phyloP scores from a whole-genome alignment of 2,329 filamentous ascomycete species.

The Aureobasidium sp. region DNA sequence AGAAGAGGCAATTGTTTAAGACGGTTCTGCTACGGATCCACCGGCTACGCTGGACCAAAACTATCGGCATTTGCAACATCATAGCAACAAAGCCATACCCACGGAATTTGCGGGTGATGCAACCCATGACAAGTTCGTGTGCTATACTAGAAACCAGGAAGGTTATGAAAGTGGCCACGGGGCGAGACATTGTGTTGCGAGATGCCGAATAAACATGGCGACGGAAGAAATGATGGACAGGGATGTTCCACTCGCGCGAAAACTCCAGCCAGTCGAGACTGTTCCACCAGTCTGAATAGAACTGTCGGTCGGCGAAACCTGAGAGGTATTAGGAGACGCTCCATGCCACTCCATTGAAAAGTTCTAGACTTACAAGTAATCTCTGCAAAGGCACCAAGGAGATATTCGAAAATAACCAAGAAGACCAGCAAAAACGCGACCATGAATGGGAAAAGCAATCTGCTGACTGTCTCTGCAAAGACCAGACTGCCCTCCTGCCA shows the following conservation, averaged over 20 bases:
- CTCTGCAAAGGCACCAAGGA: slow-evolving; percentile 89
- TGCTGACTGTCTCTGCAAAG: slow-evolving; percentile 80
- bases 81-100: slow-evolving; percentile 91
- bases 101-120: slow-evolving; percentile 92
- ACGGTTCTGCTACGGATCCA: slow-evolving; percentile 69
- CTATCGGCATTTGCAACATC: slow-evolving; percentile 94
- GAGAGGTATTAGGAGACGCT: slow-evolving; percentile 18
- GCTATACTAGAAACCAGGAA: slow-evolving; percentile 85
- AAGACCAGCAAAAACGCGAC: slow-evolving; percentile 91
- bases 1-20: slow-evolving; percentile 51
- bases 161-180: slow-evolving; percentile 77
- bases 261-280: slow-evolving; percentile 90
- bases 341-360: not conserved
- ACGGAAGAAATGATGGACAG: slow-evolving; percentile 90
- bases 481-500: slow-evolving; percentile 66
- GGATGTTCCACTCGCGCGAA: slow-evolving; percentile 87
- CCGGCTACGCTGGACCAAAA: slow-evolving; percentile 77
- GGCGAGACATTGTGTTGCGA: slow-evolving; percentile 66
- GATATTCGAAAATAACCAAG: slow-evolving; percentile 96
- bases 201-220: slow-evolving; percentile 89
- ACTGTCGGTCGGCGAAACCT: slow-evolving; percentile 84
- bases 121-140: slow-evolving; percentile 94
- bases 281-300: slow-evolving; percentile 74
- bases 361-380: slow-evolving; percentile 55
- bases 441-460: slow-evolving; percentile 96